Evolutionary conservation across 1,284 basidiomycete genomes (phyloP).

Genomic region (Rhodofomes roseus): DNA sequence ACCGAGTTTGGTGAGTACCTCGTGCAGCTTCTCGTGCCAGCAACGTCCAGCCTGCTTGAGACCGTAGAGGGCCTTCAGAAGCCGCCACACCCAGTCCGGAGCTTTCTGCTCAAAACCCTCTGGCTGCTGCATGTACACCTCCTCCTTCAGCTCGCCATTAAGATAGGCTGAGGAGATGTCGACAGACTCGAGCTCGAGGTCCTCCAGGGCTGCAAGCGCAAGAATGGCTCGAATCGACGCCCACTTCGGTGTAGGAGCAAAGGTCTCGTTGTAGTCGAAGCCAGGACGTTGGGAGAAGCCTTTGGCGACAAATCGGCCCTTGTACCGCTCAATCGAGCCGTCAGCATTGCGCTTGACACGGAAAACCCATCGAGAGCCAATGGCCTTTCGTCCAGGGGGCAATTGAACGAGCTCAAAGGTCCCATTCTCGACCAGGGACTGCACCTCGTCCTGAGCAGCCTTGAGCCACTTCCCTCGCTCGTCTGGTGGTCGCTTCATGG

Average conservation of each 20-base stretch:
- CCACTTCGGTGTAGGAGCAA: constrained; percentile 32
- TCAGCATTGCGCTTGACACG: constrained; percentile 34
- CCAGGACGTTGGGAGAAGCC: constrained; percentile 41
- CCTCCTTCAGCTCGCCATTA: constrained; percentile 37
- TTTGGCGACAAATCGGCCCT: constrained; percentile 38
- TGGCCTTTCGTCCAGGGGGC: constrained; percentile 18
- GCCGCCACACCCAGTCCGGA: constrained; percentile 27
- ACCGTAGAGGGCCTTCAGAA: constrained; percentile 18
- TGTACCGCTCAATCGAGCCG: constrained; percentile 28
- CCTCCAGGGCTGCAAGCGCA: constrained; percentile 30
- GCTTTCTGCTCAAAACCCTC: constrained; percentile 25
- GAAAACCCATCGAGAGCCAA: constrained; percentile 31
- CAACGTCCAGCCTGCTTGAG: constrained; percentile 18
- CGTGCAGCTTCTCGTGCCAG: constrained; percentile 13
- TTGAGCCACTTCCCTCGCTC: constrained; percentile 6
- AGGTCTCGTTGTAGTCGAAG: constrained; percentile 38
- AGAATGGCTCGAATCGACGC: constrained; percentile 31
- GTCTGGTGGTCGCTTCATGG: neutral
- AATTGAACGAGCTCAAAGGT: constrained; percentile 22
- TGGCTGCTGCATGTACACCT: constrained; percentile 36
- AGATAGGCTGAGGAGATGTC: constrained; percentile 34
- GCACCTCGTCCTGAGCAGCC: constrained; percentile 8
- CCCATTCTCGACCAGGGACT: constrained; percentile 15
- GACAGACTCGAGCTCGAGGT: constrained; percentile 33
- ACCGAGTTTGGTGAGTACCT: constrained; percentile 4